Base-by-base conservation (phyloP, 306 rosid genomes). In the Prunus fruticosa region DNA sequence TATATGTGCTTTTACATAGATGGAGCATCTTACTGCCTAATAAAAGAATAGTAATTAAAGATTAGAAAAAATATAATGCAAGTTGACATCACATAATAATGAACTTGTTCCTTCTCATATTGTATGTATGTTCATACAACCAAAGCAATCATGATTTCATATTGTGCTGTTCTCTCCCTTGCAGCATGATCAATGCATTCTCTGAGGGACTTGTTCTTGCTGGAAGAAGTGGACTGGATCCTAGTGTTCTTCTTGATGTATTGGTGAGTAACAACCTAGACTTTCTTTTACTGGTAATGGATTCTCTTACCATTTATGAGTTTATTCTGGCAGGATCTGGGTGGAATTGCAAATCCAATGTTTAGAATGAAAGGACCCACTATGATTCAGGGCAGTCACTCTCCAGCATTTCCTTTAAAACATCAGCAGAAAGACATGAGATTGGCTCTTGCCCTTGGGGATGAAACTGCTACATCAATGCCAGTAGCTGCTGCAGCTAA, bases 371-470 rank as follows among this genome's bases (percentile, higher is more conserved):
- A 92, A 80, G 97, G 97, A 77, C 97, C 97, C 5, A 11, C 87
- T 65, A 90, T 92, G 90, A 84, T 90, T 12, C 30, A 88, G 82
- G 85, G 80, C 75, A 90, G 53, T 77, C 87, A 90, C 78, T 52
- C 93, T 74, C 91, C 97, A 8, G 97, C 97, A 41, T 92, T 92
- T 87, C 97, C 97, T 1, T 86, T 92, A 76, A 92, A 92, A 80
- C 97, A 92, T 85, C 96, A 92, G 83, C 97, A 92, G 82, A 92
- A 92, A 83, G 97, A 92, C 86, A 92, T 90, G 97, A 89, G 96
- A 76, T 81, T 92, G 83, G 96, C 97, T 81, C 93, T 92, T 82
- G 88, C 93, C 68, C 91, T 90, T 67, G 97, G 91, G 22, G 96
- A 92, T 81, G 93, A 90, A 75, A 82, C 86, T 79, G 84, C 89